These are phyloP conservation scores for Catharanthus roseus DNA, from an alignment of 257 asterid genomes.

Conservation along the genomic window DNA sequence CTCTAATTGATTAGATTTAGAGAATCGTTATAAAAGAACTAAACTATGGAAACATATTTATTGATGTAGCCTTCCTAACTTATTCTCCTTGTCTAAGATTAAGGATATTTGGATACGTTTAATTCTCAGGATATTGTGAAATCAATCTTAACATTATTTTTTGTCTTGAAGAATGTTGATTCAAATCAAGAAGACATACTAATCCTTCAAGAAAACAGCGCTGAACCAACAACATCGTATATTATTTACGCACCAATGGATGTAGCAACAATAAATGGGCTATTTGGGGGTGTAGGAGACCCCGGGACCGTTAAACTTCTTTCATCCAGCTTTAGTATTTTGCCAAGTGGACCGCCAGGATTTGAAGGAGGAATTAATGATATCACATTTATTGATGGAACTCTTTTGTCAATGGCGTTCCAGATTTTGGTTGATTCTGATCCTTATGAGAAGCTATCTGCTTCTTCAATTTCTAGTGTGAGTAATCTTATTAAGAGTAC, in stretches of 20 bases:
- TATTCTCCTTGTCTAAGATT: no score
- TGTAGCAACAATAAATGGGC: not conserved
- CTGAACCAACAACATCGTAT: conserved; percentile 2
- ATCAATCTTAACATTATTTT: no score
- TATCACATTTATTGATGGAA: not conserved
- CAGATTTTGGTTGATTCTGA: not conserved
- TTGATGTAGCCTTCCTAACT: no score
- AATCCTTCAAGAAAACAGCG: conserved; percentile 18
- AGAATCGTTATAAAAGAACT: no score
- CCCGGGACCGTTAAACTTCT: not conserved
- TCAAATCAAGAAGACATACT: conserved; percentile 2
- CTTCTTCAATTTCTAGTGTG: not conserved
- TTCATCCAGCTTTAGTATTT: not conserved
- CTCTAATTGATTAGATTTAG: no score
- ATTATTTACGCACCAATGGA: conserved; percentile 19
- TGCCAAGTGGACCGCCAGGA: not conserved
- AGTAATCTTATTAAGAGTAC: not conserved
- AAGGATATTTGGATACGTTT: no score
- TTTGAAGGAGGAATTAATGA: no score
- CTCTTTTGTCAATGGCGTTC: not conserved
- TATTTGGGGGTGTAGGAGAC: not conserved
- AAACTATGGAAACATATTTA: no score
- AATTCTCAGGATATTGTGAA: no score
- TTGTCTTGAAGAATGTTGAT: not conserved
- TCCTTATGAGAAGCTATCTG: not conserved